phyloP scores from a whole-genome alignment of 164 flowering plant genomes.

The Paratinospora sagittata region DNA sequence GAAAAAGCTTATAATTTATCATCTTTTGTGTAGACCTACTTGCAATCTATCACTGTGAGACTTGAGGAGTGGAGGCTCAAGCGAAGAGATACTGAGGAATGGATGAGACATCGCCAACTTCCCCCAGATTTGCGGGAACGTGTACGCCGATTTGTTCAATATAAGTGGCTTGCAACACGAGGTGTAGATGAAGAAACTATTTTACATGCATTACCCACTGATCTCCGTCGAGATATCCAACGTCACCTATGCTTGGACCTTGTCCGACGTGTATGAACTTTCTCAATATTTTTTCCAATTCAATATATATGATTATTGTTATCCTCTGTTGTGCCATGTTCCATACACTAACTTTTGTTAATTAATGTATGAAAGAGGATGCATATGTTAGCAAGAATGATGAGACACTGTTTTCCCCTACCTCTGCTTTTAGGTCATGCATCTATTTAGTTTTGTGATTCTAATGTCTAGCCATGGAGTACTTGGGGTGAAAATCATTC shows the following conservation, averaged over 20 bases:
- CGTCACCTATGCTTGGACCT: slow-evolving; percentile 92
- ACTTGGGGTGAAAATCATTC: not conserved
- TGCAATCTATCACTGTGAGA: slow-evolving; percentile 83
- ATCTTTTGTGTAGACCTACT: slow-evolving; percentile 58
- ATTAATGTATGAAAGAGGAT: not conserved
- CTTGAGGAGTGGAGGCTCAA: slow-evolving; percentile 96
- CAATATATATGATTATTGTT: too few species aligned
- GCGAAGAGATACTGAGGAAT: slow-evolving; percentile 90
- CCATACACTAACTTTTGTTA: not conserved
- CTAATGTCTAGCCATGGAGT: not conserved
- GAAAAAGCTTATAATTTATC: not conserved
- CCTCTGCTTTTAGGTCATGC: not conserved
- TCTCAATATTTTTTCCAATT: slow-evolving; percentile 3
- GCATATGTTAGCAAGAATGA: not conserved
- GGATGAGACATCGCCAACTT: slow-evolving; percentile 96
- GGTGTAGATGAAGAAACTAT: slow-evolving; percentile 89
- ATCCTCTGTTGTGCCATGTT: not conserved
- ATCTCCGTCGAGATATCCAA: slow-evolving; percentile 89
- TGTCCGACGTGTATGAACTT: slow-evolving; percentile 71
- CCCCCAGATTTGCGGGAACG: slow-evolving; percentile 67
- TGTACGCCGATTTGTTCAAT: slow-evolving; percentile 79
- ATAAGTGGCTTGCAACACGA: slow-evolving; percentile 91
- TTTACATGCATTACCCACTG: slow-evolving; percentile 62
- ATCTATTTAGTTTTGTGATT: not conserved
- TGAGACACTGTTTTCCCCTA: not conserved